Evolutionary conservation across 1,139 yeast species (phyloP), one percentile per base, ranked within the genome.

Genomic region (Scheffersomyces titani): DNA sequence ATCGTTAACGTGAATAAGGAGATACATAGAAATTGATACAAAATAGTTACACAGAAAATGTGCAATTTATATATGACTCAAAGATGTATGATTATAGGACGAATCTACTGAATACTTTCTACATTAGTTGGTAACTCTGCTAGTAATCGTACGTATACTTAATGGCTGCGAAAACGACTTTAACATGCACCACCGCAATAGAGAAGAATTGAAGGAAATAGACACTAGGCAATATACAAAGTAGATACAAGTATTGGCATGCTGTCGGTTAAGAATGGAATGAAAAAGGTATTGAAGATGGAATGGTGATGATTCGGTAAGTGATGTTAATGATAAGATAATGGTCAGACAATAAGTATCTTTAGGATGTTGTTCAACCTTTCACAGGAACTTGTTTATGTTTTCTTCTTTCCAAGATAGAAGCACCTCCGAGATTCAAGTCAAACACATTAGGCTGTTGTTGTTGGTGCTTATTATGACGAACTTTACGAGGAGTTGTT

Each of bases 381-480:
- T 53, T 59, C 13, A 59, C 61, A 11, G 62, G 63, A 9, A 70
- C 65, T 22, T 65, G 64, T 57, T 76, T 76, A 54, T 78, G 69
- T 72, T 83, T 85, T 68, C 96, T 82, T 71, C 97, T 84, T 64
- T 87, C 93, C 56, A 92, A 76, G 54, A 92, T 86, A 1, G 97
- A 88, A 1, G 97, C 92, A 9, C 93, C 90, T 55, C 87, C 87
- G 65, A 92, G 75, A 61, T 85, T 85, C 67, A 93, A 79, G 60
- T 90, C 93, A 69, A 92, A 92, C 61, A 79, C 72, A 49, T 74
- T 76, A 51, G 57, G 21, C 51, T 57, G 47, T 50, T 58, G 56
- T 61, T 53, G 65, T 60, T 56, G 50, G 55, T 53, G 54, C 7
- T 24, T 24, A 24, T 24, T 24, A 24, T 6, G 30, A 11, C 40